Evolutionary conservation across 179 eudicot species (phyloP), one percentile per base, ranked within the genome.

Genomic region (Pouteria campechiana): DNA sequence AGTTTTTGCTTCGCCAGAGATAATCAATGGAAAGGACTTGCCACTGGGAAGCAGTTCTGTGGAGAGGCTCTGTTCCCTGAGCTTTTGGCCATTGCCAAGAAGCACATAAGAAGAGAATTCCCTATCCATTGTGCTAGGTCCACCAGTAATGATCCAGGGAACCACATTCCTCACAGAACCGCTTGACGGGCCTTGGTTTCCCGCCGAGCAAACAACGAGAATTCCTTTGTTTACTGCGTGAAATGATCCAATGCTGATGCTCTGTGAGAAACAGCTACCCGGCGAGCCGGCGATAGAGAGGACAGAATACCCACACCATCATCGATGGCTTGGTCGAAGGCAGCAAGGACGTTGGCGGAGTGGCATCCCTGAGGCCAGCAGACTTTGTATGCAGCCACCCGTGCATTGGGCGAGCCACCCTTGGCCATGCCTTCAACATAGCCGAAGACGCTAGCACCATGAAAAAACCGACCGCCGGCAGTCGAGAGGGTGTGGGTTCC

Each of bases 401-500:
- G 54, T 0, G 90, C 90, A 28, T 29, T 43, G 0, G 94, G 94
- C 1, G 94, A 74, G 0, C 90, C 90, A 4, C 94, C 94, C 31
- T 76, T 80, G 2, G 72, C 83, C 0, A 74, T 69, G 14, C 92
- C 92, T 2, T 35, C 49, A 7, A 23, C 55, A 0, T 46, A 0
- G 3, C 75, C 85, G 4, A 37, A 17, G n/a, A 74, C 37, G 2
- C 15, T 67, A 4, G 70, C 74, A 2, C 51, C 60, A 2, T 48
- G 45, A 20, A 76, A 80, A 39, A 69, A 66, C 66, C 51, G 64
- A 0, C 94, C 94, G 1, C 61, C 86, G 0, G 83, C 80, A 0
- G 94, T 83, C 4, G 94, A 83, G 3, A 83, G 59, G 0, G 90
- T 83, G 57, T 83, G 94, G 3, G 62, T 9, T 1, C 94, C 94